Percentiles rank a stretch among this genome's conserved stretches.
Conservation (phyloP, 306 rosid species). For the Pueraria montana region DNA sequence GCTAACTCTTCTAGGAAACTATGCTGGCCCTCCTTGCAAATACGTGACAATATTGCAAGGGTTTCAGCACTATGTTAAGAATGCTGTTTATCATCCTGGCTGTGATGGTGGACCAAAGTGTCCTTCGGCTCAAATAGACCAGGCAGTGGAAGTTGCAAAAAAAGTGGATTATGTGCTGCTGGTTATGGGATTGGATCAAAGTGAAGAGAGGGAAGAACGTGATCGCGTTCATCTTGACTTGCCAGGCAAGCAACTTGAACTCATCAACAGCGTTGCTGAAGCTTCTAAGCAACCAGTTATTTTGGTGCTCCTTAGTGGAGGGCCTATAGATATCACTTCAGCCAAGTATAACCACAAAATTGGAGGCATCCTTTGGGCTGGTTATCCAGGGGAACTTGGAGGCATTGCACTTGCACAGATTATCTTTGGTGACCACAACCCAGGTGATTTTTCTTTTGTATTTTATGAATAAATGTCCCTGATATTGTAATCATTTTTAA, state of each 20-base stretch:
- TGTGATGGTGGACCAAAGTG: conserved; percentile 70
- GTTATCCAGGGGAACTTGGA: conserved; percentile 93
- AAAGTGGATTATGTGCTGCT: conserved; percentile 78
- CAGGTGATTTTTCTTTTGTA: conserved; percentile 59
- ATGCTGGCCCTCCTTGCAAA: conserved; percentile 88
- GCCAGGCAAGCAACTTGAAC: conserved; percentile 82
- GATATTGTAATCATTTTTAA: not conserved
- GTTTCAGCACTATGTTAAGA: conserved; percentile 62
- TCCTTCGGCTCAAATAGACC: conserved; percentile 55
- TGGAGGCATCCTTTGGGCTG: conserved; percentile 97
- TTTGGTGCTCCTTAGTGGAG: conserved; percentile 85
- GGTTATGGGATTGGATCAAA: conserved; percentile 91
- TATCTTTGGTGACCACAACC: conserved; percentile 93
- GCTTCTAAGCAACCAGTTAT: conserved; percentile 77
- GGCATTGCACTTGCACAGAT: conserved; percentile 83
- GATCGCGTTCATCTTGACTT: conserved; percentile 75
- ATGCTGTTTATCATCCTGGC: conserved; percentile 67
- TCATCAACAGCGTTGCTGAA: conserved; percentile 69
- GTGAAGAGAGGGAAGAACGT: conserved; percentile 73
- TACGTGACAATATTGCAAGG: conserved; percentile 66
- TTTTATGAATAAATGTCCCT: not conserved
- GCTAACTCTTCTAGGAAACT: conserved; percentile 75
- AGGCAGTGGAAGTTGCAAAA: conserved; percentile 69
- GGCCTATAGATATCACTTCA: conserved; percentile 84
- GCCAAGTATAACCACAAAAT: conserved; percentile 69